phyloP scores from a whole-genome alignment of 352 stramenopile species.

The Thraustochytrium sp. region DNA sequence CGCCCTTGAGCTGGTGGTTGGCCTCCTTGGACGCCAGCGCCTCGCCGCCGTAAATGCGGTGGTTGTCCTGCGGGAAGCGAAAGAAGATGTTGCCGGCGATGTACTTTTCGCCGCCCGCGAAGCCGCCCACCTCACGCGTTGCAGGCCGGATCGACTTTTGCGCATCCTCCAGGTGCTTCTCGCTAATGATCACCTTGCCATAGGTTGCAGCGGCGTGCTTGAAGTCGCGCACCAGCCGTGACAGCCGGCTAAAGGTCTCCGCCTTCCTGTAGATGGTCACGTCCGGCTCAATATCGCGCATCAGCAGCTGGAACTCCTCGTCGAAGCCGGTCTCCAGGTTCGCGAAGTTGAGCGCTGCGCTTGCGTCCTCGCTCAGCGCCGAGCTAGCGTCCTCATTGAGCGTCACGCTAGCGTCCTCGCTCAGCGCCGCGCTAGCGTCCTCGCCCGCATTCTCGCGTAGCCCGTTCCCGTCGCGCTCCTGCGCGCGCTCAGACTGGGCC shows the following conservation, averaged over 20 bases:
- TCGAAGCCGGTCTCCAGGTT: conserved; percentile 15
- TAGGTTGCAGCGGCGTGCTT: conserved; percentile 50
- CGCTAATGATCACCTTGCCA: conserved; percentile 46
- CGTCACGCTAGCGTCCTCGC: no score
- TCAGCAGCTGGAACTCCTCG: conserved; percentile 33
- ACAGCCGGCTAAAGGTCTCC: neutral
- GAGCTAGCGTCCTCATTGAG: no score
- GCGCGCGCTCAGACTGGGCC: neutral
- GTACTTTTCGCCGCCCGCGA: conserved; percentile 59
- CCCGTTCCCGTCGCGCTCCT: neutral
- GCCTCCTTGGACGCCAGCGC: conserved; percentile 35
- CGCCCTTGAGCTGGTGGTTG: conserved; percentile 31
- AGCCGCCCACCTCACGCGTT: conserved; percentile 53
- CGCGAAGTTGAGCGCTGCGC: conserved; percentile 9
- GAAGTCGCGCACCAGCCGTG: conserved; percentile 44
- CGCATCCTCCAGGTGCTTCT: conserved; percentile 3
- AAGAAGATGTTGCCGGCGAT: conserved; percentile 58
- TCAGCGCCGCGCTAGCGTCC: no score
- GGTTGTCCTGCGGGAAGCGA: conserved; percentile 57
- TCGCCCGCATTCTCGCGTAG: neutral
- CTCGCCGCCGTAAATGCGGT: conserved; percentile 46
- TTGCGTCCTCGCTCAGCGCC: neutral
- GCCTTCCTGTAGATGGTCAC: conserved; percentile 13
- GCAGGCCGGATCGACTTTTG: conserved; percentile 58
- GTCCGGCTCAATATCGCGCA: conserved; percentile 12